These are phyloP conservation scores for Russula compacta DNA, from an alignment of 768 basidiomycete species.

Conservation along the genomic window DNA sequence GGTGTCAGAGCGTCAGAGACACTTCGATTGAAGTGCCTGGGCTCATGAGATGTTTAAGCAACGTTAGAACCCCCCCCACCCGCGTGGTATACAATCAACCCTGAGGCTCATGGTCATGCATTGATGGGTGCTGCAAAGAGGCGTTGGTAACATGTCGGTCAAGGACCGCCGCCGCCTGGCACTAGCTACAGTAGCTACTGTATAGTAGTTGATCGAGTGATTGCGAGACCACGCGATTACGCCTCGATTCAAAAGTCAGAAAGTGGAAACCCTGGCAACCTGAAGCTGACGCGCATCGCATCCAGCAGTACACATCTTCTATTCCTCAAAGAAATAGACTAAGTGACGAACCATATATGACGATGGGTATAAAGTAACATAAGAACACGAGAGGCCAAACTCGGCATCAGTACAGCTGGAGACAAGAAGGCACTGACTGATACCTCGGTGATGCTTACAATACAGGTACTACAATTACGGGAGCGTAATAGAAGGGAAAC, in stretches of 20 bases:
- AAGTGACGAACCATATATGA: background rate
- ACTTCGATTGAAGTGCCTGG: too few species aligned
- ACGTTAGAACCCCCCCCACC: too few species aligned
- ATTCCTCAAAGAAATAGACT: background rate
- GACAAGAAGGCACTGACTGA: background rate
- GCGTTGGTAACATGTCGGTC: too few species aligned
- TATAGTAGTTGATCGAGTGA: too few species aligned
- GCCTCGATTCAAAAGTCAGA: background rate
- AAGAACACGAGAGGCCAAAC: constrained; percentile 42
- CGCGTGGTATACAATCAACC: too few species aligned
- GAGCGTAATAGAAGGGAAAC: background rate
- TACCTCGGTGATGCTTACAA: constrained; percentile 3
- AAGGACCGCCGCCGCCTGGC: too few species aligned
- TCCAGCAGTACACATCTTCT: background rate
- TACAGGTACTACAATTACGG: constrained; percentile 1
- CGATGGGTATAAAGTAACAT: constrained; percentile 18
- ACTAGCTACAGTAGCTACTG: too few species aligned
- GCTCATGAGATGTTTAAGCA: too few species aligned
- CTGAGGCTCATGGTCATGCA: too few species aligned
- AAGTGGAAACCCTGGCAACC: background rate
- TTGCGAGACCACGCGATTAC: background rate
- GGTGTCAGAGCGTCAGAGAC: too few species aligned
- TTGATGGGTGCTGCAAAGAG: too few species aligned
- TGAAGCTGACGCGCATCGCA: background rate
- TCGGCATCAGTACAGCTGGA: constrained; percentile 29